phyloP scores from a whole-genome alignment of 1,284 basidiomycete species.

The Ceratobasidium sp. region DNA sequence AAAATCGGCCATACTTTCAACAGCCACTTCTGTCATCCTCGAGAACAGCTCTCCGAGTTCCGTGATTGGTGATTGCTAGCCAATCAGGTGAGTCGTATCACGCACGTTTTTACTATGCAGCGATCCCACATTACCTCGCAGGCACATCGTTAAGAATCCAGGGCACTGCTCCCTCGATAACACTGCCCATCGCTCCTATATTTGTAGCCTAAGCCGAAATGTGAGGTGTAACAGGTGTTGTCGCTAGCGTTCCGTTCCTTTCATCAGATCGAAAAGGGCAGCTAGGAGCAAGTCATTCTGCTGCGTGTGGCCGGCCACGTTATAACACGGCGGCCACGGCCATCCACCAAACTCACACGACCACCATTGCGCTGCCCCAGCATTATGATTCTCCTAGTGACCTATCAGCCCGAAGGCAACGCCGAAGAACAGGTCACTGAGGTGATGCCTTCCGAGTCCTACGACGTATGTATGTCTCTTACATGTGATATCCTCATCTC shows the following conservation, averaged over 20 bases:
- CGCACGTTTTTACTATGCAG: slow-evolving; percentile 3
- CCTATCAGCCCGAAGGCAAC: slow-evolving; percentile 24
- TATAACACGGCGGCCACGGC: background rate
- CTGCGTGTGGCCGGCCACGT: background rate
- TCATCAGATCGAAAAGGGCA: slow-evolving; percentile 1
- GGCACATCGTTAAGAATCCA: slow-evolving; percentile 1
- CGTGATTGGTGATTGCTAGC: background rate
- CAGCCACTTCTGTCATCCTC: too few species aligned
- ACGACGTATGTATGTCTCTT: slow-evolving; percentile 11
- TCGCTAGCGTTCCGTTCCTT: background rate
- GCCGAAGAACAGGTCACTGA: background rate
- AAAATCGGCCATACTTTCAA: too few species aligned
- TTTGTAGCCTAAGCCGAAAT: background rate
- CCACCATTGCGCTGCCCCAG: background rate
- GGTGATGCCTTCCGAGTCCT: slow-evolving; percentile 25
- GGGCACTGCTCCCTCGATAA: background rate
- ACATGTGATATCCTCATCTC: slow-evolving; percentile 1
- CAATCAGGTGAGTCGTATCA: slow-evolving; percentile 19
- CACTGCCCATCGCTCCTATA: background rate
- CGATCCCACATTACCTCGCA: background rate
- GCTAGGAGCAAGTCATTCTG: background rate
- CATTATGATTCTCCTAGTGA: slow-evolving; percentile 13
- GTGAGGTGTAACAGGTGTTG: background rate
- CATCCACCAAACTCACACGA: background rate
- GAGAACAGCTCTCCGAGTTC: background rate